Evolutionary conservation across 805 yeast genomes (phyloP).

Genomic region (Pichia californica): DNA sequence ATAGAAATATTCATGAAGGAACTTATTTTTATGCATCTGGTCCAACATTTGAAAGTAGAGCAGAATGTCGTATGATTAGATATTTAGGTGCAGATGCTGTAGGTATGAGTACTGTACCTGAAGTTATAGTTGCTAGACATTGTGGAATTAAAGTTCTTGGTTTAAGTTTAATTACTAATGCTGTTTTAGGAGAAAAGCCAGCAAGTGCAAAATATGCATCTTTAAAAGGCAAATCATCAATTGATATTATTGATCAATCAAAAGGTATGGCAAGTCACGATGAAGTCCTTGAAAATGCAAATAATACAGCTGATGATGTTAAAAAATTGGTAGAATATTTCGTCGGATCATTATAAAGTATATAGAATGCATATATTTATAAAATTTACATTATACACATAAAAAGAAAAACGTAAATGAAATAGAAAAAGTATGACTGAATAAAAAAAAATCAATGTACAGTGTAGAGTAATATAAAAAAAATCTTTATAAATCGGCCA

Average conservation of each 20-base stretch:
- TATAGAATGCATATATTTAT: neutral
- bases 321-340: constrained; percentile 60
- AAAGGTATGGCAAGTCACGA: constrained; percentile 83
- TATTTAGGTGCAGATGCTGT: constrained; percentile 85
- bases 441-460: too few relatives aligned
- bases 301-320: constrained; percentile 75
- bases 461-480: too few relatives aligned
- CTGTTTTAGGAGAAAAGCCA: constrained; percentile 64
- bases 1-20: constrained; percentile 77
- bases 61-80: constrained; percentile 76
- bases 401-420: too few relatives aligned
- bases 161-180: constrained; percentile 78
- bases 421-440: too few relatives aligned
- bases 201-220: constrained; percentile 53
- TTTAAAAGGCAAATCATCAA: constrained; percentile 18
- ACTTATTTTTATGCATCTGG: constrained; percentile 82
- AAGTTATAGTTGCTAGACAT: constrained; percentile 88
- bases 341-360: constrained; percentile 26
- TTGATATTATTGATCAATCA: constrained; percentile 37
- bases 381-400: too few relatives aligned
- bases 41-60: constrained; percentile 89
- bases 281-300: constrained; percentile 85
- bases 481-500: too few relatives aligned
- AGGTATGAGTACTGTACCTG: constrained; percentile 98
- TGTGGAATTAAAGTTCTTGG: constrained; percentile 79